Conservation (phyloP, 768 basidiomycete genomes). For the Rhizopogon roseolus region DNA sequence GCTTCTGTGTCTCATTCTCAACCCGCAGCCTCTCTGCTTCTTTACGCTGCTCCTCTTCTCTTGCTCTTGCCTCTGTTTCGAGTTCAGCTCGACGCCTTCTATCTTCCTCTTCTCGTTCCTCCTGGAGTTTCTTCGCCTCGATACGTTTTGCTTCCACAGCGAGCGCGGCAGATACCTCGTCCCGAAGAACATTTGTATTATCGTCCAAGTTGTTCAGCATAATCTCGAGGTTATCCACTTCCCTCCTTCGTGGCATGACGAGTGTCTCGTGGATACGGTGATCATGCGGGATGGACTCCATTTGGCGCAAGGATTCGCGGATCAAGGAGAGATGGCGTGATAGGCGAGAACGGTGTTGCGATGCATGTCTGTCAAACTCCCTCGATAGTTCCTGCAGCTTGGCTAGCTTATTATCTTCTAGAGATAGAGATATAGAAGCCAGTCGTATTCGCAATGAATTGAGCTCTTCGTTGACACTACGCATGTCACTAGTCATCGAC, state of each 20-base stretch:
- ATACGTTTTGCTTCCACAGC: slow-evolving; percentile 37
- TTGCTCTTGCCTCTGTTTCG: slow-evolving; percentile 29
- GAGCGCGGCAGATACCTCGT: slow-evolving; percentile 34
- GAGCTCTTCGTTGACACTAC: slow-evolving; percentile 35
- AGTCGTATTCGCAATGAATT: slow-evolving; percentile 32
- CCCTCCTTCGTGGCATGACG: slow-evolving; percentile 42
- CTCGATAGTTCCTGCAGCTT: slow-evolving; percentile 33
- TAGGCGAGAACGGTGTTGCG: slow-evolving; percentile 32
- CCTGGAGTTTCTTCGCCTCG: slow-evolving; percentile 32
- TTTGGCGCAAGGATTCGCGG: slow-evolving; percentile 47
- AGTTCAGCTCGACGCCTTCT: slow-evolving; percentile 12
- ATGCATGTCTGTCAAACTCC: slow-evolving; percentile 30
- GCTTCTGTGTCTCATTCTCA: slow-evolving; percentile 18
- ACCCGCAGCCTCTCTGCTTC: slow-evolving; percentile 23
- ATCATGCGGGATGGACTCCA: slow-evolving; percentile 47
- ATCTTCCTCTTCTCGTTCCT: slow-evolving; percentile 22
- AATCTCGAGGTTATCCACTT: slow-evolving; percentile 47
- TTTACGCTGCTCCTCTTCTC: slow-evolving; percentile 27
- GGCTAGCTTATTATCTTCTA: slow-evolving; percentile 21
- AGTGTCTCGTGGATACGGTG: slow-evolving; percentile 42
- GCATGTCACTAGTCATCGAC: slow-evolving; percentile 33
- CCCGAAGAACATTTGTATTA: slow-evolving; percentile 22
- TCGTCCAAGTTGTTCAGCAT: slow-evolving; percentile 47
- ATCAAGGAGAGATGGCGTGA: slow-evolving; percentile 47
- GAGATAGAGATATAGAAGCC: slow-evolving; percentile 17